Evolutionary conservation across 1,284 basidiomycete genomes (phyloP), one percentile per base, ranked within the genome.

Genomic region (Apiotrichum montevideense): DNA sequence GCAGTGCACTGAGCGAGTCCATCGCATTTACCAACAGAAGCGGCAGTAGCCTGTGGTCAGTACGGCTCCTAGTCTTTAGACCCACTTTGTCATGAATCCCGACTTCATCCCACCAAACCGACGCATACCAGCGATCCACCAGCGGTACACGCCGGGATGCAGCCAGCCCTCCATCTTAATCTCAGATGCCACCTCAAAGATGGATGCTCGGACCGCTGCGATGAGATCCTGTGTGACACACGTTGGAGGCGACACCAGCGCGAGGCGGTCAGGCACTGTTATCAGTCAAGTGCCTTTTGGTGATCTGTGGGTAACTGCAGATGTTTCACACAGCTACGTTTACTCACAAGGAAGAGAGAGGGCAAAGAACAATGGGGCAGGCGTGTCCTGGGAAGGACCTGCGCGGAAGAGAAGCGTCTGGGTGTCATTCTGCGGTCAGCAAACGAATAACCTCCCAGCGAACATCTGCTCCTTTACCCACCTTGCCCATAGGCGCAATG

Each of bases 151-250:
- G 3, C 71, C 72, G n/a, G 65, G 55, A 48, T 71, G 66, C 2
- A 73, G 66, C 69, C 70, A 74, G 14, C 72, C 72, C 57, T 75
- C 72, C 15, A 69, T 53, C 61, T 73, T 72, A 58, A 75, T 67
- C 11, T 53, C 48, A 21, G 47, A 49, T 9, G 40, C 50, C 11
- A 35, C n/a, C 40, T 51, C 40, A n/a, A 60, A 49, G 50, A 75
- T 73, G 5, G 69, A 64, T 13, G 57, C 51, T 10, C 73, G 67
- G 7, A 75, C 54, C 2, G 70, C 63, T 7, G 63, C 62, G 48
- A 74, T 63, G 42, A 75, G 56, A 1, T 64, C 62, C 1, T 66
- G 65, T 0, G 68, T 66, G 1, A 56, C 54, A 46, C 64, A 64
- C 1, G 61, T 57, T 4, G 72, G 72, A 1, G 73, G 59, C 2